Base-by-base conservation (phyloP, 75 land plant species). In the Gnetum montanum region DNA sequence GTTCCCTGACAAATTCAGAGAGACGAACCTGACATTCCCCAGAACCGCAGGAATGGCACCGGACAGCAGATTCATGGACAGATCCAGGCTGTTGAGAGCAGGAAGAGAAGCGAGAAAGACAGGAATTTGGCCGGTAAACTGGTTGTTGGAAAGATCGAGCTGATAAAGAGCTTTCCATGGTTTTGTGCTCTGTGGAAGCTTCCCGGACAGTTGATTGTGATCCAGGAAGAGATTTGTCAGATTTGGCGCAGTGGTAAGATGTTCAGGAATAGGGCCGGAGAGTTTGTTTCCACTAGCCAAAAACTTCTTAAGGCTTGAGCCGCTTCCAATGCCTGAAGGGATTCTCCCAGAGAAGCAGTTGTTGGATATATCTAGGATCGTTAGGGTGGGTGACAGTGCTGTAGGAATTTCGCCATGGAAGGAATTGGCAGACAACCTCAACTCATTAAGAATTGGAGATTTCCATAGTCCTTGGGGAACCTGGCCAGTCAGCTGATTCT, bases 371-470 rank as follows among this genome's bases (percentile, higher is more conserved):
- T 84, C 77, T 13, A 84, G 18, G 20, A 45, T 20, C 13, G 25
- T 36, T 3, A 84, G 43, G 18, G 13, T 15, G 43, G 43, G 6
- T 25, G 47, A n/a, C 37, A 49, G 80, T 84, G 58, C 76, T 48
- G 28, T 67, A 1, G 85, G 81, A 7, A 85, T 71, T 43, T 36
- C n/a, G 28, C 90, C 94, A 15, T 72, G 29, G 60, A 88, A 67
- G 7, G 43, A 26, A 56, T 88, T 88, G 37, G 58, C 18, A 27
- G 68, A 57, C 31, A 79, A 23, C 49, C 56, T 46, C 15, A 79
- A 6, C 10, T 10, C 27, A 10, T 53, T 6, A 13, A 86, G 67
- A 37, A 46, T 49, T 19, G 13, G 23, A 26, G 49, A 63, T 31
- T 63, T 54, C 77, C 77, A 73, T 10, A 82, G 29, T 1, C 59